These are phyloP conservation scores for Calonectria crousiana DNA, from an alignment of 2,329 filamentous ascomycete genomes.

Conservation along the genomic window DNA sequence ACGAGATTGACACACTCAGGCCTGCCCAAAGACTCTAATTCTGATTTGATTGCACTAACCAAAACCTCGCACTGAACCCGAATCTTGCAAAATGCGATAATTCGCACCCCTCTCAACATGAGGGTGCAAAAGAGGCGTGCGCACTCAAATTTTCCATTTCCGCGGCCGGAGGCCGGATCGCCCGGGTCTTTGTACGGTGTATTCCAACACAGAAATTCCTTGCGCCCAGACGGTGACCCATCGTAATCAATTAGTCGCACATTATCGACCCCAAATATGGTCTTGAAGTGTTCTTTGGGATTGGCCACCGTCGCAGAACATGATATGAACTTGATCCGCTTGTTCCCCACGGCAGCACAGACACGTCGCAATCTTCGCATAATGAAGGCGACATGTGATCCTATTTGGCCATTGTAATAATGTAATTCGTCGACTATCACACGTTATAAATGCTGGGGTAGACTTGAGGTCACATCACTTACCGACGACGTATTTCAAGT, in stretches of 20 bases:
- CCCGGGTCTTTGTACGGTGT: constrained; percentile 92
- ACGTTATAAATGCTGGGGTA: constrained; percentile 19
- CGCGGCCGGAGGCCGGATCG: constrained; percentile 88
- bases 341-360: constrained; percentile 91
- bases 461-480: constrained; percentile 35
- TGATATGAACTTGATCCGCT: constrained; percentile 87
- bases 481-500: constrained; percentile 88
- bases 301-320: constrained; percentile 98
- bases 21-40: constrained; percentile 79
- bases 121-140: constrained; percentile 91
- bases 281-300: constrained; percentile 89
- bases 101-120: constrained; percentile 86
- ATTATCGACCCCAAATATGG: constrained; percentile 89
- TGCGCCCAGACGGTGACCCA: constrained; percentile 88
- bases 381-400: constrained; percentile 92
- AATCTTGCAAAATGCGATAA: constrained; percentile 93
- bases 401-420: constrained; percentile 95
- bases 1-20: constrained; percentile 82
- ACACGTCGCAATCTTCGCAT: constrained; percentile 91
- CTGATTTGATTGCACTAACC: constrained; percentile 81
- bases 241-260: constrained; percentile 90
- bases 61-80: constrained; percentile 90
- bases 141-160: constrained; percentile 86
- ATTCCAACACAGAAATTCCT: constrained; percentile 98
- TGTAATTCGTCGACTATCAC: constrained; percentile 83